These are phyloP conservation scores for Rhododendron griersonianum DNA, from an alignment of 148 eudicot genomes.

Conservation along the genomic window DNA sequence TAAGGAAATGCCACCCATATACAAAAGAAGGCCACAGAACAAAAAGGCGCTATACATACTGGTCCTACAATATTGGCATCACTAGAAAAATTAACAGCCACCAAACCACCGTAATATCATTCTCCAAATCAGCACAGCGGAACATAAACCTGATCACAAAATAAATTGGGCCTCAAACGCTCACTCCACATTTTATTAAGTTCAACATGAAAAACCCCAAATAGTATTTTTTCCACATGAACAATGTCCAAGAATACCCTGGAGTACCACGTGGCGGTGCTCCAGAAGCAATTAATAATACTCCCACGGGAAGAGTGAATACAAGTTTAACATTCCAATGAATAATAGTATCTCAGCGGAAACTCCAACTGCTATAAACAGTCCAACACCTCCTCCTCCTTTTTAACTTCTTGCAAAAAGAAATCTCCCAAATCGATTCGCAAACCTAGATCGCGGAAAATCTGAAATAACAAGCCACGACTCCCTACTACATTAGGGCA, in stretches of 20 bases:
- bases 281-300: not conserved
- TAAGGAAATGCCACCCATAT: too few relatives aligned
- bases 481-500: not conserved
- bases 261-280: not conserved
- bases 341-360: not conserved
- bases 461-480: not conserved
- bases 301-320: not conserved
- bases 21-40: too few relatives aligned
- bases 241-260: too few relatives aligned
- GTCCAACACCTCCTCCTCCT: not conserved
- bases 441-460: conserved; percentile 11
- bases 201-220: too few relatives aligned
- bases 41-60: not conserved
- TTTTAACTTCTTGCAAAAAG: not conserved
- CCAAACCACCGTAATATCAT: not conserved
- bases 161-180: not conserved
- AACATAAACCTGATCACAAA: not conserved
- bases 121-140: not conserved
- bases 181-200: not conserved
- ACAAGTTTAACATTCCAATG: not conserved
- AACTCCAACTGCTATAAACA: not conserved
- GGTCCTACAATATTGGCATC: not conserved
- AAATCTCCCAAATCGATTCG: not conserved
- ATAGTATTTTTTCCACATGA: too few relatives aligned
- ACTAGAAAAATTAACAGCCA: not conserved